Percentiles rank a stretch among this genome's conserved stretches.
Conservation (phyloP, 2,329 filamentous ascomycete genomes). For the Sarocladium kiliense region DNA sequence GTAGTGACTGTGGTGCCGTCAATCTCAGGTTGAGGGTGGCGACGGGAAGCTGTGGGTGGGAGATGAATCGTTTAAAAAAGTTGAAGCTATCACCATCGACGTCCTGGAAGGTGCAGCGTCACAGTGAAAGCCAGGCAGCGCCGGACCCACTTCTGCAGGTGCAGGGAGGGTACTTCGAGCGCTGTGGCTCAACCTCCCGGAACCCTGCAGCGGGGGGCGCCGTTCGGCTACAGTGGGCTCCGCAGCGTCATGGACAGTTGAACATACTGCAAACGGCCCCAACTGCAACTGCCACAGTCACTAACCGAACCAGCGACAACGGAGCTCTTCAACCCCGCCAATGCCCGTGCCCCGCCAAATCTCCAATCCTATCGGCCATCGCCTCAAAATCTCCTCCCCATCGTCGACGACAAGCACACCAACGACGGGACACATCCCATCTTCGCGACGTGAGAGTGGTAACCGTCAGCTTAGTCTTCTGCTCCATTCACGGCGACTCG, state of each 20-base stretch:
- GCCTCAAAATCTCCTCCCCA: slow-evolving; percentile 5
- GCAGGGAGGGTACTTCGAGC: background rate
- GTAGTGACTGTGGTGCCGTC: background rate
- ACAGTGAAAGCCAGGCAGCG: background rate
- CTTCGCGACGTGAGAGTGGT: background rate
- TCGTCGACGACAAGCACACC: background rate
- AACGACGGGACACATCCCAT: background rate
- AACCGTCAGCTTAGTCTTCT: background rate
- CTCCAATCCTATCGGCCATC: slow-evolving; percentile 2
- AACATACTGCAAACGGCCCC: background rate
- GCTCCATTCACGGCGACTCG: too few relatives aligned
- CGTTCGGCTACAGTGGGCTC: background rate
- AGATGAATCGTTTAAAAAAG: background rate
- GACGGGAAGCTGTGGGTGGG: background rate
- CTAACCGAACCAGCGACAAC: background rate
- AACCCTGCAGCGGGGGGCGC: background rate
- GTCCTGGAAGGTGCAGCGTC: background rate
- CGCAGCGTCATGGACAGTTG: background rate
- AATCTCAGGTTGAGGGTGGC: background rate
- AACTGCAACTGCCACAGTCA: background rate
- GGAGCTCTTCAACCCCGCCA: background rate
- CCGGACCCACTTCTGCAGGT: background rate
- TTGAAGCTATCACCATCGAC: background rate
- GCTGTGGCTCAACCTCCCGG: background rate
- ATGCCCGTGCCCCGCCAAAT: slow-evolving; percentile 3